Percentiles rank a stretch among this genome's conserved stretches.
Conservation (phyloP, 2,329 filamentous ascomycete species). For the Trichoderma semiorbis region DNA sequence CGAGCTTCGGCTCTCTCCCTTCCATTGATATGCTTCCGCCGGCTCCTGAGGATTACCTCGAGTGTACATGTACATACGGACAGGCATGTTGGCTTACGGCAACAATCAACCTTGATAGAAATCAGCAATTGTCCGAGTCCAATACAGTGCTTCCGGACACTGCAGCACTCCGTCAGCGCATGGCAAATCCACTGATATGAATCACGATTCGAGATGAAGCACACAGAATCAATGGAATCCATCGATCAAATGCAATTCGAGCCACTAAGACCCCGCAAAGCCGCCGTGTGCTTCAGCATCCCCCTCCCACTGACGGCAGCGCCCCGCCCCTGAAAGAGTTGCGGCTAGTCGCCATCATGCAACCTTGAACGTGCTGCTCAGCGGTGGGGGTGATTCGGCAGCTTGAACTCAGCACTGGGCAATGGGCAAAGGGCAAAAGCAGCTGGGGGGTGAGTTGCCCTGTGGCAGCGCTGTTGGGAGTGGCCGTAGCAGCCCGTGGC, state of each 20-base stretch:
- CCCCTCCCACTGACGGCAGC: slow-evolving; percentile 22
- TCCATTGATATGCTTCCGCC: background rate
- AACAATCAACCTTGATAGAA: background rate
- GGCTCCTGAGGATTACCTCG: background rate
- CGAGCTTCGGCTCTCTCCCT: background rate
- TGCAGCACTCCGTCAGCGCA: background rate
- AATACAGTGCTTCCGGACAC: background rate
- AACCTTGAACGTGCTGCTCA: slow-evolving; percentile 8
- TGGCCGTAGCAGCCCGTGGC: background rate
- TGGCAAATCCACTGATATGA: background rate
- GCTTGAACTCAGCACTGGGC: too few species aligned
- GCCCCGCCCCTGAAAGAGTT: slow-evolving; percentile 9
- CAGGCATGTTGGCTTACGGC: slow-evolving; percentile 1
- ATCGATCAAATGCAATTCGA: background rate
- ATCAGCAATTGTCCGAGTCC: background rate
- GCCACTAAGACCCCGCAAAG: slow-evolving; percentile 32
- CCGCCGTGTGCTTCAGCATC: slow-evolving; percentile 28
- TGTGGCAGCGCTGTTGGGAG: background rate
- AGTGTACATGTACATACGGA: background rate
- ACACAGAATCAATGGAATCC: background rate
- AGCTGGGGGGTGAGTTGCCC: background rate
- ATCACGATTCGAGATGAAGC: background rate
- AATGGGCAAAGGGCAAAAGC: background rate
- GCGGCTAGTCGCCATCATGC: slow-evolving; percentile 11
- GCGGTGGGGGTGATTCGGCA: slow-evolving; percentile 14